Evolutionary conservation across 176 grass and related monocot species (phyloP), one percentile per base, ranked within the genome.

Genomic region (Triticum urartu): DNA sequence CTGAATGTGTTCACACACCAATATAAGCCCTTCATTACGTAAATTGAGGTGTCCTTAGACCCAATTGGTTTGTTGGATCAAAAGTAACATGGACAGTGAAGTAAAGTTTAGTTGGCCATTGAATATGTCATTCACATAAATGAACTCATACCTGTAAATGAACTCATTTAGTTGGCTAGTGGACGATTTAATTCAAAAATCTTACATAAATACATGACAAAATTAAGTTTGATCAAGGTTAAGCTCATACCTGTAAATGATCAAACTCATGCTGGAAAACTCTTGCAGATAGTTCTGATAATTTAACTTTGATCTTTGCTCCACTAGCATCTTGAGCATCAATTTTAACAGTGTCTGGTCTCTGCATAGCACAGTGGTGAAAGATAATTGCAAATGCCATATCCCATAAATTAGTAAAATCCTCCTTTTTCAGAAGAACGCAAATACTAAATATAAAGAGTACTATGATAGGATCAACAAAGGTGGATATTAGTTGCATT

Each of bases 221-320:
- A 72, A 86, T 89, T 90, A 80, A 91, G 33, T 91, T 86, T 72
- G 59, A 92, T 61, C 84, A 82, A 48, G 52, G 83, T 77, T 87
- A 25, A 83, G 20, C 24, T 63, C 54, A 40, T 67, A 95, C 96
- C 91, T 88, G 86, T 79, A 98, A 87, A 86, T 98, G 96, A 91
- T 98, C 96, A 91, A 98, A 98, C 84, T 98, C 96, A 89, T 98
- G 96, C 85, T 98, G 96, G 79, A 98, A 95, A 79, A 98, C 81
- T 82, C 96, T 91, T 42, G 96, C 88, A 88, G 88, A 84, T 74
- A 98, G 81, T 77, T 92, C 88, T 30, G 92, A 94, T 69, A 98
- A 83, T 85, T 88, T 94, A 71, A 94, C 78, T 93, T 92, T 98
- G 71, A 94, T 94, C 59, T 90, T 98, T 78, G 86, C 85, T 64